Evolutionary conservation across 2,329 filamentous ascomycete genomes (phyloP).

Genomic region (Cryphonectria radicalis): DNA sequence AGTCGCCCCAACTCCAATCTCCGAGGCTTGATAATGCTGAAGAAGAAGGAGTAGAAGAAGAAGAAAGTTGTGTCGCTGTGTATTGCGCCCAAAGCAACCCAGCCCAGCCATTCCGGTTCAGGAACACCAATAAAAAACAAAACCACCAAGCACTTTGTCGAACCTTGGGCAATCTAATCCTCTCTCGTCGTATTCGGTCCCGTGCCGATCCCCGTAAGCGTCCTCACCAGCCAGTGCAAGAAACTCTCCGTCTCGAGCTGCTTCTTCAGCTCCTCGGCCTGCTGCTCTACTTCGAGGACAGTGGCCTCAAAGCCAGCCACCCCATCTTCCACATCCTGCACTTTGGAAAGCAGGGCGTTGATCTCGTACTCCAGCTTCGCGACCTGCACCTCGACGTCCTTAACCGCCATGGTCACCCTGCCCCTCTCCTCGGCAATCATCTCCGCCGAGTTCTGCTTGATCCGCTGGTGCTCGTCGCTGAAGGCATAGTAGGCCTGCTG

Average conservation of each 20-base stretch:
- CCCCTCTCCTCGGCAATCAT: constrained; percentile 71
- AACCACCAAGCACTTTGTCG: too few relatives aligned
- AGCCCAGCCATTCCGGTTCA: neutral
- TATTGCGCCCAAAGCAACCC: neutral
- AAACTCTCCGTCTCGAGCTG: constrained; percentile 68
- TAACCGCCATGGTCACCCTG: constrained; percentile 70
- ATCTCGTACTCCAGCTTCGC: constrained; percentile 94
- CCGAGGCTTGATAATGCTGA: constrained; percentile 22
- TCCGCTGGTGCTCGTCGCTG: constrained; percentile 69
- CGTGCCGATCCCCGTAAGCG: constrained; percentile 63
- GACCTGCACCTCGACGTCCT: constrained; percentile 78
- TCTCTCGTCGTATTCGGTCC: constrained; percentile 58
- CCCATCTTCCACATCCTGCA: constrained; percentile 85
- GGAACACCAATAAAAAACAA: neutral
- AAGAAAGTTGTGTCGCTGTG: neutral
- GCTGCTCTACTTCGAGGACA: constrained; percentile 70
- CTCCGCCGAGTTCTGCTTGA: constrained; percentile 70
- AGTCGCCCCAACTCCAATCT: constrained; percentile 20
- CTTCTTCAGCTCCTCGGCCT: constrained; percentile 64
- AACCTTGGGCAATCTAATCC: constrained; percentile 1
- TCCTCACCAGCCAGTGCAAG: constrained; percentile 67
- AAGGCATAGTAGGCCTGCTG: constrained; percentile 71
- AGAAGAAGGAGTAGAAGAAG: neutral
- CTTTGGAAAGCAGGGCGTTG: constrained; percentile 74
- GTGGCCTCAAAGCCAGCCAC: constrained; percentile 79